A percentile compares a stretch with the other conserved stretches of the same genome.
Evolutionary conservation across 768 basidiomycete genomes (phyloP).

Genomic region (Xerocomus brunneocitrinus): DNA sequence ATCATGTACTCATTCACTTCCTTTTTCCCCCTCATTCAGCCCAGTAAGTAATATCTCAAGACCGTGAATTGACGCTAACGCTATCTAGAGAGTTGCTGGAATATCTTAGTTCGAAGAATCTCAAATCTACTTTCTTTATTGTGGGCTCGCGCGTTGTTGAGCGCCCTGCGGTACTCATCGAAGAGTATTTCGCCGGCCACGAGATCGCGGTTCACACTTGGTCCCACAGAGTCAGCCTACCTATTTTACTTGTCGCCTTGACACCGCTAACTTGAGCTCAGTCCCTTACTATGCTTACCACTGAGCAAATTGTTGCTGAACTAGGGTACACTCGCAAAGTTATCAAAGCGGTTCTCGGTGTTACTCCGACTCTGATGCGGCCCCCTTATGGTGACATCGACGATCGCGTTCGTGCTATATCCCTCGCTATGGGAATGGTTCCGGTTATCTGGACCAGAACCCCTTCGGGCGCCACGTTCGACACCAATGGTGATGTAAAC

Average conservation of each 20-base stretch:
- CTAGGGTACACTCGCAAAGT: constrained; percentile 88
- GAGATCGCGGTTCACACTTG: constrained; percentile 88
- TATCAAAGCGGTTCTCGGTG: constrained; percentile 71
- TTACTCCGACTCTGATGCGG: constrained; percentile 75
- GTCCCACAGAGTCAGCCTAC: constrained; percentile 63
- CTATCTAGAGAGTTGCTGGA: constrained; percentile 57
- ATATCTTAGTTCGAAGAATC: constrained; percentile 57
- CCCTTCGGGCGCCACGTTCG: constrained; percentile 51
- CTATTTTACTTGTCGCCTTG: background rate
- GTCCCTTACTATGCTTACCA: constrained; percentile 69
- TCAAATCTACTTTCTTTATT: constrained; percentile 88
- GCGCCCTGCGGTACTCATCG: constrained; percentile 65
- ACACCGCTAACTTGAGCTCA: constrained; percentile 25
- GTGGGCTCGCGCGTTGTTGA: constrained; percentile 83
- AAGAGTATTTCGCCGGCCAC: constrained; percentile 77
- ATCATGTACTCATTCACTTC: constrained; percentile 5
- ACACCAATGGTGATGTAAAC: constrained; percentile 58
- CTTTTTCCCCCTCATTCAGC: constrained; percentile 30
- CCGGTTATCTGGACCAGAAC: constrained; percentile 88
- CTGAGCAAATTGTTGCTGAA: constrained; percentile 85
- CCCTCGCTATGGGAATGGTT: constrained; percentile 84
- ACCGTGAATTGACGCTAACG: background rate
- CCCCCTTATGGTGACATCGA: constrained; percentile 87
- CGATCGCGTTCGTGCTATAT: constrained; percentile 88
- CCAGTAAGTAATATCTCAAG: constrained; percentile 37